Evolutionary conservation across 2,329 filamentous ascomycete genomes (phyloP), one percentile per base, ranked within the genome.

Genomic region (Botryotinia convoluta): DNA sequence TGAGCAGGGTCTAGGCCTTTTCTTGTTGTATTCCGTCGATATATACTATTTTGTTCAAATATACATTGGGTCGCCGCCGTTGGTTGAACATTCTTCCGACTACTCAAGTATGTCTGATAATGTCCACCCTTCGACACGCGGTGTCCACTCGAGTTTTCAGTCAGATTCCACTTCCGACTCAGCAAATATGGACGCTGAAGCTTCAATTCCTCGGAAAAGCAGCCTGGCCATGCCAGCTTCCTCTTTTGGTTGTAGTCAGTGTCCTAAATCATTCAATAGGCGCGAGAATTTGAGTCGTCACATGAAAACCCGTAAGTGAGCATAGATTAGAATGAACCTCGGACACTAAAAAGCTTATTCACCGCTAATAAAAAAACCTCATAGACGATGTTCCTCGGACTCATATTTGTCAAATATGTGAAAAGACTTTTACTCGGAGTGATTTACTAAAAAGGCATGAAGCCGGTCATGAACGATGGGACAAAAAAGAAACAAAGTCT

Each of bases 361-460:
- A 54, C 48, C 64, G 45, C 74, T 73, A 42, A 75, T 57, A 45
- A 32, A n/a, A 29, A 32, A 69, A 63, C 20, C 14, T 37, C 26
- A 39, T 64, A 77, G 73, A 77, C 57, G 69, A 74, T 72, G 67
- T 74, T 29, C 64, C 73, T 29, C 64, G 72, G 16, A 74, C 76
- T 26, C 77, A 78, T 71, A 72, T 71, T 29, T 79, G 78, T 63
- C 59, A 67, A 59, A 77, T 76, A 72, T 79, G 78, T 44, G 73
- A 74, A 18, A 79, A 78, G 65, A 75, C 74, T 1, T 78, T 79
- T 51, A 78, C 77, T 2, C 74, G 78, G 42, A 79, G 77, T 62
- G 78, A 79, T 42, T 69, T 79, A 22, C 54, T 79, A 18, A 76
- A 75, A 39, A 72, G 78, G 9, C 78, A 79, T 71, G 74, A 78